Evolutionary conservation across 2,329 filamentous ascomycete genomes (phyloP), one percentile per base, ranked within the genome.

Genomic region (Epichloe elymi): DNA sequence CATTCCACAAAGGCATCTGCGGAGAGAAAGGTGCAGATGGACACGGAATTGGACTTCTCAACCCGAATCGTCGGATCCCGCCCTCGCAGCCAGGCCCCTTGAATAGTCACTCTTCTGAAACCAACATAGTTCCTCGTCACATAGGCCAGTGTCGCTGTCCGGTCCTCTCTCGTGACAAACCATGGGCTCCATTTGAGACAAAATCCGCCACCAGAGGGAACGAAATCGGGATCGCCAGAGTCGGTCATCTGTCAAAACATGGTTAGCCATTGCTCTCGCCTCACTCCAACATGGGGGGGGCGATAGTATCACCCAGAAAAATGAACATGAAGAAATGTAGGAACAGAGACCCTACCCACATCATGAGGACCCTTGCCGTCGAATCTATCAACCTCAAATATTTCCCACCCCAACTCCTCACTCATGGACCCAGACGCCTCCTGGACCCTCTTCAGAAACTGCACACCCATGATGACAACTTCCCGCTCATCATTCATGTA

Each of bases 161-260:
- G 64, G 1, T 59, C 64, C 5, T 59, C 63, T 2, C 61, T 61
- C 0, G 56, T 58, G 2, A 63, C 59, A 2, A 71, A 53, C 77
- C 77, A 81, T 0, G 77, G 75, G 30, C 75, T 74, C 73, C 75
- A 81, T 56, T 65, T 72, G 3, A 81, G 58, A 3, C 72, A 71
- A 51, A 75, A 79, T 0, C 72, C 70, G 4, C 73, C 76, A 5
- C 68, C 69, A 30, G 63, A 67, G 2, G 75, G 73, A 3, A 69
- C 64, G 50, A 69, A 78, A 48, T 80, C 73, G 0, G 73, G 71
- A 50, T 80, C 74, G 2, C 58, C 59, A 1, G 58, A 54, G 51
- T 67, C 61, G n/a, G 51, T 47, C 5, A 52, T 57, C 67, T 68
- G 41, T 43, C 33, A 26, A 26, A 35, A 2, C 19, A 14, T n/a